Conservation (phyloP, 768 basidiomycete genomes). For the Boletus pseudopeckii region DNA sequence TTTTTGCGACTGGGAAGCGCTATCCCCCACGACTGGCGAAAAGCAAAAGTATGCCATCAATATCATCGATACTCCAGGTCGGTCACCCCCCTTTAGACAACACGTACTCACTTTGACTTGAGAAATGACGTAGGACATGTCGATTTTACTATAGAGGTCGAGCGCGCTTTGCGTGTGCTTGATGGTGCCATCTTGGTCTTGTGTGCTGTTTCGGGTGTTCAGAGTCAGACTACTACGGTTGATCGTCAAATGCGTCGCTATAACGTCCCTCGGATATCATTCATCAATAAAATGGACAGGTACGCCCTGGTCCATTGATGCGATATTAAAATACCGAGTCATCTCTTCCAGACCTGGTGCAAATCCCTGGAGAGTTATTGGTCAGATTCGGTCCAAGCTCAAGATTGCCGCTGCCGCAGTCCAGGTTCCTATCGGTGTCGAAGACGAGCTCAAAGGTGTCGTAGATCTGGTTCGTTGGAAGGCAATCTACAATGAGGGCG, state of each 20-base stretch:
- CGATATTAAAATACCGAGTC: neutral
- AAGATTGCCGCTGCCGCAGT: conserved; percentile 92
- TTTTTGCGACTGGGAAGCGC: conserved; percentile 93
- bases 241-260: conserved; percentile 99
- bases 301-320: conserved; percentile 21
- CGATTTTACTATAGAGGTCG: conserved; percentile 99
- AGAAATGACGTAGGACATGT: conserved; percentile 73
- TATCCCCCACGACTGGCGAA: conserved; percentile 53
- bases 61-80: conserved; percentile 98
- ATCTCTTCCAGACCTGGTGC: conserved; percentile 72
- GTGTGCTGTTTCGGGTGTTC: conserved; percentile 94
- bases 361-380: conserved; percentile 93
- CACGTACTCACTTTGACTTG: neutral
- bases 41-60: conserved; percentile 90
- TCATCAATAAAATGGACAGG: conserved; percentile 99
- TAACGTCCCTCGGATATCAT: conserved; percentile 91
- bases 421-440: conserved; percentile 90
- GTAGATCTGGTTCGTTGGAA: conserved; percentile 95
- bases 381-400: conserved; percentile 88
- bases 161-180: conserved; percentile 91
- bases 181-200: conserved; percentile 96
- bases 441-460: conserved; percentile 84
- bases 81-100: neutral
- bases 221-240: conserved; percentile 98
- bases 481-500: conserved; percentile 89